phyloP scores from a whole-genome alignment of 345 rosid species.

The Eucalyptus polyanthemos region DNA sequence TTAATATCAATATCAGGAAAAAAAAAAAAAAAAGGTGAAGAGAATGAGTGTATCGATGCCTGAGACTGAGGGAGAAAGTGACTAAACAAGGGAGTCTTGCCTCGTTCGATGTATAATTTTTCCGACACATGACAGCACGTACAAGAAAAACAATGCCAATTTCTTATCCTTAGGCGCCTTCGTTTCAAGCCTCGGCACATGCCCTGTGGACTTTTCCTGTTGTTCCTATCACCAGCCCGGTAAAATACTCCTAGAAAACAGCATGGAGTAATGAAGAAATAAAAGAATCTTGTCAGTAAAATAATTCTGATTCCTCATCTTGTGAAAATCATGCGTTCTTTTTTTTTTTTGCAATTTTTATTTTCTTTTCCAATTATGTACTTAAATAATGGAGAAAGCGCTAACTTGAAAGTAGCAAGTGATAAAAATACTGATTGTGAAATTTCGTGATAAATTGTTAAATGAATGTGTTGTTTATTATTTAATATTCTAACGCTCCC shows the following conservation, averaged over 20 bases:
- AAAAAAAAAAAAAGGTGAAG: background rate
- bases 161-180: background rate
- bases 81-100: background rate
- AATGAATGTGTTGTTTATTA: too few species aligned
- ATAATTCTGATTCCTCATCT: background rate
- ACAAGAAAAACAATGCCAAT: background rate
- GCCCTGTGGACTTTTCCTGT: background rate
- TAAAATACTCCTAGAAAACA: background rate
- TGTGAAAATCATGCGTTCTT: background rate
- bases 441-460: too few species aligned
- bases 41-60: background rate
- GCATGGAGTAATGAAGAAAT: background rate
- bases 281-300: background rate
- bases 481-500: too few species aligned
- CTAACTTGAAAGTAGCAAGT: too few species aligned
- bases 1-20: background rate
- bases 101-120: background rate
- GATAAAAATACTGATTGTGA: too few species aligned
- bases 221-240: background rate
- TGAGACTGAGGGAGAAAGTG: background rate
- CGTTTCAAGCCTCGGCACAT: background rate
- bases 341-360: background rate
- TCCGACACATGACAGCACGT: background rate
- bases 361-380: background rate
- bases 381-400: background rate